These are phyloP conservation scores for Ustilago bromivora DNA, from an alignment of 1,284 basidiomycete species.

Conservation along the genomic window DNA sequence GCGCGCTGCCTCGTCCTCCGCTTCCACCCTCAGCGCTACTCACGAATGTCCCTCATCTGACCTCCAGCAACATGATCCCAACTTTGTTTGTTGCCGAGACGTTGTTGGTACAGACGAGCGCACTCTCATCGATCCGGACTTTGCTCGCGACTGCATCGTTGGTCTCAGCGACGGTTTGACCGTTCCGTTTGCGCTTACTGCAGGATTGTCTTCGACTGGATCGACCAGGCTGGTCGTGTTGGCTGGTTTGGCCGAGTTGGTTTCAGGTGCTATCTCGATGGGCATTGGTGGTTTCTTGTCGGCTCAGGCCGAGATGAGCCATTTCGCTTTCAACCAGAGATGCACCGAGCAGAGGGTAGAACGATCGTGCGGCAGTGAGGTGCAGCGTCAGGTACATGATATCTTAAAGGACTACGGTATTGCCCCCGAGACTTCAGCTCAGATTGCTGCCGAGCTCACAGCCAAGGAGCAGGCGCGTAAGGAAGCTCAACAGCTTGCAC, in stretches of 20 bases:
- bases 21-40: slow-evolving; percentile 30
- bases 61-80: slow-evolving; percentile 23
- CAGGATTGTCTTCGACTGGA: slow-evolving; percentile 89
- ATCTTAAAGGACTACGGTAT: slow-evolving; percentile 90
- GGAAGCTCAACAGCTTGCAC: slow-evolving; percentile 10
- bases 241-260: slow-evolving; percentile 84
- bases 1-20: slow-evolving; percentile 30
- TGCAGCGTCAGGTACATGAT: slow-evolving; percentile 91
- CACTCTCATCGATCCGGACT: slow-evolving; percentile 81
- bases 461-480: slow-evolving; percentile 30
- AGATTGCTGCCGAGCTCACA: slow-evolving; percentile 75
- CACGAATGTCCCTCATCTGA: slow-evolving; percentile 34
- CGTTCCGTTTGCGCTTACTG: slow-evolving; percentile 73
- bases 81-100: slow-evolving; percentile 79
- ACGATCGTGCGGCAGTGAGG: slow-evolving; percentile 89
- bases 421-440: slow-evolving; percentile 81
- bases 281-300: slow-evolving; percentile 97
- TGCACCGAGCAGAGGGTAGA: slow-evolving; percentile 78
- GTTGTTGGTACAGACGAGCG: slow-evolving; percentile 82
- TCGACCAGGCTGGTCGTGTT: slow-evolving; percentile 88
- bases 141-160: slow-evolving; percentile 85
- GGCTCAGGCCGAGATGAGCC: slow-evolving; percentile 93
- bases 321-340: slow-evolving; percentile 69
- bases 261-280: slow-evolving; percentile 78
- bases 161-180: slow-evolving; percentile 96